Conservation (phyloP, 306 rosid genomes). For the Prunus persica region Prunus_persica_NCBIv2 NC_034013.1:17352501-17353000, state of each 20-base stretch:
- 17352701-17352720: neutral
- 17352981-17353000: constrained; percentile 12
- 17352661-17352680: neutral
- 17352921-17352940: constrained; percentile 29
- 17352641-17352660: constrained; percentile 37
- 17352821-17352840: constrained; percentile 47
- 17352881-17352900: constrained; percentile 40
- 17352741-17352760: constrained; percentile 80
- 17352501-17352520: constrained; percentile 86
- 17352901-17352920: constrained; percentile 22
- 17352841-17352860: constrained; percentile 51
- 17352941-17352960: neutral
- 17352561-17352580: constrained; percentile 80
- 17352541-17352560: constrained; percentile 46
- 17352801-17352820: constrained; percentile 71
- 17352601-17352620: constrained; percentile 79
- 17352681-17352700: neutral
- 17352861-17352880: constrained; percentile 28
- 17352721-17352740: constrained; percentile 36
- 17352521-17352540: constrained; percentile 70
- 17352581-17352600: constrained; percentile 79
- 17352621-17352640: constrained; percentile 64
- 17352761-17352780: constrained; percentile 80
- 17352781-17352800: constrained; percentile 52
- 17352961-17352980: neutral